phyloP scores from a whole-genome alignment of 169 alveolate genomes.

The Perkinsus olseni region DNA sequence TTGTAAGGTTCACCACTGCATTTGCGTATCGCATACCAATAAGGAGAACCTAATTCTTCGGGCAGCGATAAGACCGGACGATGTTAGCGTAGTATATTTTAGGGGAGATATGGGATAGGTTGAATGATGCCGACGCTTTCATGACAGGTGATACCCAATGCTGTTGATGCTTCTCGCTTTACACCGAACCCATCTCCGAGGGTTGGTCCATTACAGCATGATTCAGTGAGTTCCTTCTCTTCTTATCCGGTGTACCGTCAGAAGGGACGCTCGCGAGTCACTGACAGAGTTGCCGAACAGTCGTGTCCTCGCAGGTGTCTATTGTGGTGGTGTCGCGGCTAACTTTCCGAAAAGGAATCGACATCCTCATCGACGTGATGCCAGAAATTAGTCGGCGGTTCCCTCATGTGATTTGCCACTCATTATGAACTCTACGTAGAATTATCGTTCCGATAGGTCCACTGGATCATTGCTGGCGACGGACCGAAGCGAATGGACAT shows the following conservation, averaged over 20 bases:
- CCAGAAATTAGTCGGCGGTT: constrained; percentile 88
- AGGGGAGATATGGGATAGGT: neutral
- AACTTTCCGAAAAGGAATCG: constrained; percentile 95
- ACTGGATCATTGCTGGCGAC: constrained; percentile 84
- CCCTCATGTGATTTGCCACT: constrained; percentile 73
- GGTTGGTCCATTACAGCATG: neutral
- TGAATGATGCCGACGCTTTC: neutral
- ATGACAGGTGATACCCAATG: constrained; percentile 58
- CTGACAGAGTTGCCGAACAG: no score
- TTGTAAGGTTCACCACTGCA: constrained; percentile 66
- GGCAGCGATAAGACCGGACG: constrained; percentile 80
- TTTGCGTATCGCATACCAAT: constrained; percentile 82
- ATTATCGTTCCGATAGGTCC: no score
- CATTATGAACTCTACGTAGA: no score
- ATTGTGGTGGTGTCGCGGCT: constrained; percentile 90
- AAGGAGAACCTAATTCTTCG: constrained; percentile 91
- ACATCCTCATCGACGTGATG: constrained; percentile 86
- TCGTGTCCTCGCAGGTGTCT: neutral
- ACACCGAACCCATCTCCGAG: constrained; percentile 58
- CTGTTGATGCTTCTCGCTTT: constrained; percentile 67
- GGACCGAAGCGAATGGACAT: constrained; percentile 88
- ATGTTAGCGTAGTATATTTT: constrained; percentile 68
- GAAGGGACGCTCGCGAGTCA: no score
- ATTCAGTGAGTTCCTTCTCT: neutral
- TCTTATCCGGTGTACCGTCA: no score